Evolutionary conservation across 1,284 basidiomycete species (phyloP), one percentile per base, ranked within the genome.

Genomic region (Psilocybe mexicana): DNA sequence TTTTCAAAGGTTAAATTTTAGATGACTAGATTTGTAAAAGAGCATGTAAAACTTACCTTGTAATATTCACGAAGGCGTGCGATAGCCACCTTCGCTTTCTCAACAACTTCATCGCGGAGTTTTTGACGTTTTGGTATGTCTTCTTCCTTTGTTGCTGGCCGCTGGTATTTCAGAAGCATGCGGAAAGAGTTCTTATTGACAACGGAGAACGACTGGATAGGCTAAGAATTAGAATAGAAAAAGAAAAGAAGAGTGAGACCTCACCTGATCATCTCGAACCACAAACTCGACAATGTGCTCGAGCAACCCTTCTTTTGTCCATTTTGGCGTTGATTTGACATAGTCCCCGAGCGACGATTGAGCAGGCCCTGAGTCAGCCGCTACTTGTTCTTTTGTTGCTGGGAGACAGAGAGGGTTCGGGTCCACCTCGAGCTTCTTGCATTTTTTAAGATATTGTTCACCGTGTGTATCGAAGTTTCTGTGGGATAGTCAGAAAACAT

Each of bases 91-190:
- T 57, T 24, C 2, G 63, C 58, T 30, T 61, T 62, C 18, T 53
- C 26, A 2, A 66, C 47, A 18, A 68, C 57, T 33, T 67, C 65
- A 1, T 64, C 56, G 3, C 43, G 47, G 33, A 65, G 54, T 40
- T 66, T 69, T 12, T 60, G 65, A 12, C 54, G 52, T 40, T 66
- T 56, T 6, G 63, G 63, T 35, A 69, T 66, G 18, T 67, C 64
- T 8, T 55, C 43, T 2, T 67, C 62, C 28, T 61, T 62, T 6
- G 46, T 63, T 0, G 45, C 40, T 2, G 65, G 67, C 2, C 57
- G 25, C 43, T 63, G 63, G 48, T 63, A 69, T 23, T 46, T 58
- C 11, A 69, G 55, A 23, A 67, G 58, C 7, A 12, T n/a, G 3
- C 55, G 43, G 49, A 66, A 69, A 25, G 61, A 36, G 8, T 28